These are phyloP conservation scores for Saccharomycopsis phalli DNA, from an alignment of 1,139 yeast genomes.

Conservation along the genomic window DNA sequence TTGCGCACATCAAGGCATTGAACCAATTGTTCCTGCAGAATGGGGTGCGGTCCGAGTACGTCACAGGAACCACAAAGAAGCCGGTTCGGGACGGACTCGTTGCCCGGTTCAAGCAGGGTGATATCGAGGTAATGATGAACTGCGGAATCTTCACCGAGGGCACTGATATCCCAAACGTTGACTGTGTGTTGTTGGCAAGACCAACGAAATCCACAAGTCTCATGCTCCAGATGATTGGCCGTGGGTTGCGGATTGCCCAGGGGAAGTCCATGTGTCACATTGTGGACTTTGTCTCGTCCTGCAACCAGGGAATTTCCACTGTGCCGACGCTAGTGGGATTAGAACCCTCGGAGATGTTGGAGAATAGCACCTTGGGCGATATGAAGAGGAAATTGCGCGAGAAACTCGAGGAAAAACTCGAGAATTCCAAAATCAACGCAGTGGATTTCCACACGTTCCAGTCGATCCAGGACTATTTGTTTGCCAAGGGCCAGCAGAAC, in stretches of 20 bases:
- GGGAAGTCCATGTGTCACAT: slow-evolving; percentile 64
- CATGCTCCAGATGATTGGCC: slow-evolving; percentile 82
- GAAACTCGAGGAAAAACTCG: too few relatives aligned
- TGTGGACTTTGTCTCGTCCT: slow-evolving; percentile 65
- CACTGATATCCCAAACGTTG: slow-evolving; percentile 88
- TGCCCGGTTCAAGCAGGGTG: slow-evolving; percentile 51
- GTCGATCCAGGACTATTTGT: slow-evolving; percentile 5
- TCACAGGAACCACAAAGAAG: slow-evolving; percentile 57
- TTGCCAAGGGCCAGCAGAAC: background rate
- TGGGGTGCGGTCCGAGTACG: slow-evolving; percentile 67
- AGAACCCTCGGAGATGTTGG: background rate
- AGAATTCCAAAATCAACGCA: slow-evolving; percentile 1
- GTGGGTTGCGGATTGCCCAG: slow-evolving; percentile 64
- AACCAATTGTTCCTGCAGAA: slow-evolving; percentile 44
- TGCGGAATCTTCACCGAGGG: slow-evolving; percentile 94
- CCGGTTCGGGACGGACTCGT: slow-evolving; percentile 45
- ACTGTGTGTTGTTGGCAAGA: slow-evolving; percentile 66
- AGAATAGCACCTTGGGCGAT: slow-evolving; percentile 37
- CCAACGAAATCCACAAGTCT: slow-evolving; percentile 73
- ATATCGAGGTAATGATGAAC: slow-evolving; percentile 67
- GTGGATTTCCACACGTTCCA: slow-evolving; percentile 19
- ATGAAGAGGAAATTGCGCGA: slow-evolving; percentile 22
- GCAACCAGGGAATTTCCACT: slow-evolving; percentile 36
- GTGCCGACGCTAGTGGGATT: slow-evolving; percentile 12
- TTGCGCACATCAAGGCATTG: slow-evolving; percentile 53